phyloP scores from a whole-genome alignment of 2,329 filamentous ascomycete genomes.

The Scedosporium minutisporum region DNA sequence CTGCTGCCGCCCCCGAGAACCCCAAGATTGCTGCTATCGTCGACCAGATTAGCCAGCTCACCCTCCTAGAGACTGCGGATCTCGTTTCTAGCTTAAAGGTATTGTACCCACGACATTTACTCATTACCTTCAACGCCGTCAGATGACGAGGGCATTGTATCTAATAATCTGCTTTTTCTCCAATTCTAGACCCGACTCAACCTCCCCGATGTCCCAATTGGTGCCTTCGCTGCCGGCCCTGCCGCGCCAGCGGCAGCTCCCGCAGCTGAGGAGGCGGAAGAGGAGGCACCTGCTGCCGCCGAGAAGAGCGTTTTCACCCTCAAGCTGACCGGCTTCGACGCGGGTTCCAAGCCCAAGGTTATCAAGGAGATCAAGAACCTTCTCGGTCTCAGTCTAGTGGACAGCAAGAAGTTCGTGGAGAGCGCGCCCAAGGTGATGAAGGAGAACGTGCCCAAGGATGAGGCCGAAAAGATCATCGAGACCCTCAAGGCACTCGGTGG shows the following conservation, averaged over 20 bases:
- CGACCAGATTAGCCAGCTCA: slow-evolving; percentile 98
- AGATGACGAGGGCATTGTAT: background rate
- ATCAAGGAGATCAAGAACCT: slow-evolving; percentile 99
- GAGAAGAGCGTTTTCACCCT: slow-evolving; percentile 97
- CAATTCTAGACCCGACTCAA: slow-evolving; percentile 49
- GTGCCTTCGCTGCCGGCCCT: slow-evolving; percentile 70
- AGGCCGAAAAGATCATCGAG: slow-evolving; percentile 96
- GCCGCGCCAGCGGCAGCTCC: slow-evolving; percentile 51
- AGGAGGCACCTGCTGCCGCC: slow-evolving; percentile 73
- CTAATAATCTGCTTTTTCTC: background rate
- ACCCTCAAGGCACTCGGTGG: slow-evolving; percentile 88
- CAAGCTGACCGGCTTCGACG: slow-evolving; percentile 85
- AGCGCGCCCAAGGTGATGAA: slow-evolving; percentile 97
- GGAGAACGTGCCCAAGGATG: slow-evolving; percentile 97
- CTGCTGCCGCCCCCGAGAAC: slow-evolving; percentile 50
- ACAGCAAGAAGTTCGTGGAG: slow-evolving; percentile 99
- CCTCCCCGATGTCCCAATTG: slow-evolving; percentile 94
- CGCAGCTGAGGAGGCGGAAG: slow-evolving; percentile 71
- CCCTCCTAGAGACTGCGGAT: slow-evolving; percentile 92
- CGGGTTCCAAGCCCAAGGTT: slow-evolving; percentile 87
- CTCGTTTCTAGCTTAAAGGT: slow-evolving; percentile 94
- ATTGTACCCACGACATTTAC: slow-evolving; percentile 10
- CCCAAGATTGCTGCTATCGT: slow-evolving; percentile 94
- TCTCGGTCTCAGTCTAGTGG: slow-evolving; percentile 89
- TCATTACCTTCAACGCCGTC: background rate